Evolutionary conservation across 2,329 filamentous ascomycete species (phyloP).

Genomic region (Fusarium sororula): DNA sequence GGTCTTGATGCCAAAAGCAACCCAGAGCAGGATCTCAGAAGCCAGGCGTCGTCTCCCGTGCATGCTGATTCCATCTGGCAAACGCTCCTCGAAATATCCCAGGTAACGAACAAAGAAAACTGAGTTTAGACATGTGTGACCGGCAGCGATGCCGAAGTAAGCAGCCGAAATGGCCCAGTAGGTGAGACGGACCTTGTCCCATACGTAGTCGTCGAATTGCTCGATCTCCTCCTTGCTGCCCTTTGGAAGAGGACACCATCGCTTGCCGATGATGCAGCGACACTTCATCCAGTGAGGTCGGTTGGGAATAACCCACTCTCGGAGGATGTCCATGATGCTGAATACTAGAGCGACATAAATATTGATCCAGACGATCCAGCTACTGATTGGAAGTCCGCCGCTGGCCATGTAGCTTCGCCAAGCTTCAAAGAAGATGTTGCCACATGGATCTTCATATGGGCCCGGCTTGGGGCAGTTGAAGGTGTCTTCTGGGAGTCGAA

Average conservation of each 20-base stretch:
- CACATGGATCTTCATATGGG: slow-evolving; percentile 26
- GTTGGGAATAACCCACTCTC: slow-evolving; percentile 41
- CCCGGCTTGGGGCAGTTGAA: slow-evolving; percentile 34
- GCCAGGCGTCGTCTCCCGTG: slow-evolving; percentile 20
- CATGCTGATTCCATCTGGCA: slow-evolving; percentile 41
- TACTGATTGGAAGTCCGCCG: slow-evolving; percentile 21
- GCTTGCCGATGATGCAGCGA: slow-evolving; percentile 39
- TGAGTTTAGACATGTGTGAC: slow-evolving; percentile 27
- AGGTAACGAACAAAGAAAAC: slow-evolving; percentile 32
- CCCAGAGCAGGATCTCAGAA: slow-evolving; percentile 34
- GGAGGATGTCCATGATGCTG: slow-evolving; percentile 14
- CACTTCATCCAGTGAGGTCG: slow-evolving; percentile 42
- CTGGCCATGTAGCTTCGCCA: slow-evolving; percentile 34
- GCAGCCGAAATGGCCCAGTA: slow-evolving; percentile 38
- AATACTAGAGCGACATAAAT: slow-evolving; percentile 26
- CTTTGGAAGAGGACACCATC: slow-evolving; percentile 37
- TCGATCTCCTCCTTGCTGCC: slow-evolving; percentile 42
- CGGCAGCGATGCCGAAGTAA: slow-evolving; percentile 32
- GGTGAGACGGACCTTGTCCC: slow-evolving; percentile 39
- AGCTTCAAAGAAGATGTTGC: slow-evolving; percentile 42
- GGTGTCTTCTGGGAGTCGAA: slow-evolving; percentile 35
- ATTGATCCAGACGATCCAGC: slow-evolving; percentile 30
- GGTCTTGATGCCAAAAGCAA: slow-evolving; percentile 26
- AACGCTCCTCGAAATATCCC: slow-evolving; percentile 27
- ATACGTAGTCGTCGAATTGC: slow-evolving; percentile 37